Evolutionary conservation across 2,329 filamentous ascomycete species (phyloP), one percentile per base, ranked within the genome.

Genomic region (Cryphonectria nitschkei): DNA sequence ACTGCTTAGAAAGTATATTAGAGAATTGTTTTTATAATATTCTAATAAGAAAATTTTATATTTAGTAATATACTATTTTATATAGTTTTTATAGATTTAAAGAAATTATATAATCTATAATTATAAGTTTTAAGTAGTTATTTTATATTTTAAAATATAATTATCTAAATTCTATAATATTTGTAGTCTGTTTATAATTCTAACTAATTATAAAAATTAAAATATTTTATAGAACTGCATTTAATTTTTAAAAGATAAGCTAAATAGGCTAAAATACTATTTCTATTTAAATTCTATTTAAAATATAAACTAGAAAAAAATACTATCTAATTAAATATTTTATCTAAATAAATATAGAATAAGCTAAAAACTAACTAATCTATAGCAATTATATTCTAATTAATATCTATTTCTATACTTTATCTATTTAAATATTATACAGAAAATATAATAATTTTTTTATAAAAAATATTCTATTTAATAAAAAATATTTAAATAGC

Each of bases 401-500:
- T 52, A n/a, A 7, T 52, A n/a, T 52, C 8, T n/a, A 52, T 52
- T 22, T n/a, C 8, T 52, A 6, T 52, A 52, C 1, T n/a, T 0
- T 1, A 52, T 3, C 34, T 37, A 37, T 37, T 37, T 3, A 3
- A 37, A 37, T 37, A 37, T 2, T 37, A 37, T 3, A 37, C 3
- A 4, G 34, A 37, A 3, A 7, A 3, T 37, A 37, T 37, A n/a
- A 9, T 9, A n/a, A 0, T 3, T 52, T n/a, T 52, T 22, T 19
- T 52, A 22, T 5, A n/a, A n/a, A 26, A 1, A 52, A n/a, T 52
- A 52, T n/a, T 6, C 8, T 52, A 52, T 52, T 52, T n/a, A 7
- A n/a, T 9, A n/a, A 52, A 2, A 1, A n/a, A 5, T n/a, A 1
- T 1, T 7, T 52, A 52, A 7, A 1, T 1, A 52, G 1, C 6